phyloP scores from a whole-genome alignment of 495 filamentous ascomycete species.

The Xylaria bambusicola region DNA sequence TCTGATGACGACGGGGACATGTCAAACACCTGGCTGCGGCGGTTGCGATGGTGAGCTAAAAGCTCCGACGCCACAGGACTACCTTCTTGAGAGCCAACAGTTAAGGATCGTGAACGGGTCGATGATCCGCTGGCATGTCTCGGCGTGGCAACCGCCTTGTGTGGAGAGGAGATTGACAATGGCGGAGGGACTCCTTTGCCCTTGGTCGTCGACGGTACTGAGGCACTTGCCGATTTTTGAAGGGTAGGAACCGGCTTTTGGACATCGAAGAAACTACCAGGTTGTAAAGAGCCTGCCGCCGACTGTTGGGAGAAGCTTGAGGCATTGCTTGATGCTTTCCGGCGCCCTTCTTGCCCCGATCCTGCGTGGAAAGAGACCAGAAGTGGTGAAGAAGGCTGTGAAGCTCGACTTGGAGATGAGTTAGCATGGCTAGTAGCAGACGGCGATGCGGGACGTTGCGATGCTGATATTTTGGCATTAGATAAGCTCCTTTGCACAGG shows the following conservation, averaged over 20 bases:
- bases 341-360: conserved; percentile 45
- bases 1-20: conserved; percentile 97
- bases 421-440: conserved; percentile 76
- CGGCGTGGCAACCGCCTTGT: conserved; percentile 50
- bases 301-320: conserved; percentile 82
- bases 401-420: conserved; percentile 81
- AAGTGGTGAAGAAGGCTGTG: conserved; percentile 92
- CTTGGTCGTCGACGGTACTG: conserved; percentile 76
- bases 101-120: conserved; percentile 79
- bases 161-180: conserved; percentile 52
- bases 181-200: conserved; percentile 57
- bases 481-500: conserved; percentile 84
- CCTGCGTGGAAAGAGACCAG: conserved; percentile 90
- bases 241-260: conserved; percentile 60
- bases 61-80: conserved; percentile 69
- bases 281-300: conserved; percentile 63
- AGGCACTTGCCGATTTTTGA: conserved; percentile 61
- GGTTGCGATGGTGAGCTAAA: conserved; percentile 79
- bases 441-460: conserved; percentile 81
- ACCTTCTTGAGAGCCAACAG: conserved; percentile 91
- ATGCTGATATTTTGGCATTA: conserved; percentile 59
- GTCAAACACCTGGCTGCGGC: conserved; percentile 91
- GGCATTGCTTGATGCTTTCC: conserved; percentile 80
- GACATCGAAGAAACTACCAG: conserved; percentile 72
- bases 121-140: conserved; percentile 49